phyloP scores from a whole-genome alignment of 2,329 filamentous ascomycete species.

The Lasiodiplodia theobromae region DNA sequence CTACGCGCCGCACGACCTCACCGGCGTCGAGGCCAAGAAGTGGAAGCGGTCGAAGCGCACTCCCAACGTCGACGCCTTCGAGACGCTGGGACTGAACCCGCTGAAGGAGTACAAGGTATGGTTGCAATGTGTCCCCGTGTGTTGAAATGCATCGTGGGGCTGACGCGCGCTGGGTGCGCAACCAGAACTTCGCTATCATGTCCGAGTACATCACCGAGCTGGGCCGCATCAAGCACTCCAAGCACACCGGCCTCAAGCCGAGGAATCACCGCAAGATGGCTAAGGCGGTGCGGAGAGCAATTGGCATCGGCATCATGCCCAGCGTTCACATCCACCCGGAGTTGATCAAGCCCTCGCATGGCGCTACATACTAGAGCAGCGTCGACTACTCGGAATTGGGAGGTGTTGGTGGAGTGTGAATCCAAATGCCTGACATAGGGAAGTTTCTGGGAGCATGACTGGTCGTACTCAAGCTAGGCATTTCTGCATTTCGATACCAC shows the following conservation, averaged over 20 bases:
- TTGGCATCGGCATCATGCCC: conserved; percentile 91
- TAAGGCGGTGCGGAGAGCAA: conserved; percentile 86
- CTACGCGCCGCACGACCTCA: conserved; percentile 89
- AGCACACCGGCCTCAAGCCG: conserved; percentile 78
- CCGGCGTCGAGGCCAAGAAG: conserved; percentile 78
- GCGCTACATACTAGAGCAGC: neutral
- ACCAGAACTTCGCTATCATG: conserved; percentile 89
- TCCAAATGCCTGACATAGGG: too few species aligned
- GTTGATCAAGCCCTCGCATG: conserved; percentile 49
- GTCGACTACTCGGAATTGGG: neutral
- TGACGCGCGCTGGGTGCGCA: neutral
- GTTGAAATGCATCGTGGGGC: neutral
- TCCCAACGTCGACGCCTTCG: conserved; percentile 72
- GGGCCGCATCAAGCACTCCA: conserved; percentile 82
- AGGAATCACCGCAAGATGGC: conserved; percentile 93
- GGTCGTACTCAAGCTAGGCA: too few species aligned
- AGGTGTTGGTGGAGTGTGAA: neutral
- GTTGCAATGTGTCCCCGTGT: conserved; percentile 34
- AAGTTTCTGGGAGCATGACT: too few species aligned
- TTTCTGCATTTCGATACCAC: too few species aligned
- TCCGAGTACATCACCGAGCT: conserved; percentile 85
- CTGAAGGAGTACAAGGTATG: conserved; percentile 86
- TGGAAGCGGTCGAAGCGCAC: conserved; percentile 67
- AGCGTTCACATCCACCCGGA: conserved; percentile 90
- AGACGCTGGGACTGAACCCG: conserved; percentile 80